phyloP scores from a whole-genome alignment of 2,329 filamentous ascomycete species.

The Diaporthe aspalathi region DNA sequence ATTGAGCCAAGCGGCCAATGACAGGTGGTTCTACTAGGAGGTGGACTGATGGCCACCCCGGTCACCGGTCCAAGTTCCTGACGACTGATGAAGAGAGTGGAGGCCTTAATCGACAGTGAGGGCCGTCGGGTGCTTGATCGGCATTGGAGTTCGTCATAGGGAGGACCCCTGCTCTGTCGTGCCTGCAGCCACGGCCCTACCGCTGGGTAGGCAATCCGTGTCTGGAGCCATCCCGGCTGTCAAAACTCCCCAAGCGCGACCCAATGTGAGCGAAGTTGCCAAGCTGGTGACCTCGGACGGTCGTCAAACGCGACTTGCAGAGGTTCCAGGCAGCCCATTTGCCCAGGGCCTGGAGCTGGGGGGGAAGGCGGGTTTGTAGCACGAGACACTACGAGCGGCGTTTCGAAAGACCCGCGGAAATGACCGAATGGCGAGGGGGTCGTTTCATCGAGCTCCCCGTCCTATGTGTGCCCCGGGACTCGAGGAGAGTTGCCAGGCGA shows the following conservation, averaged over 20 bases:
- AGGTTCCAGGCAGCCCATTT: slow-evolving; percentile 20
- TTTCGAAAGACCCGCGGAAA: slow-evolving; percentile 28
- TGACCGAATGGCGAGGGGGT: slow-evolving; percentile 28
- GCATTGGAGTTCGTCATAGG: slow-evolving; percentile 18
- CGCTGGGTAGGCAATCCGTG: slow-evolving; percentile 10
- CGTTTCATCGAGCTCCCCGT: slow-evolving; percentile 18
- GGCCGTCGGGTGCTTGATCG: slow-evolving; percentile 5
- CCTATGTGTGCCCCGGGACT: not conserved
- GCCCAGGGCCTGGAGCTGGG: not conserved
- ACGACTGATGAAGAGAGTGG: not conserved
- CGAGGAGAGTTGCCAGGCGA: not conserved
- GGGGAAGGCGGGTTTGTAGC: not conserved
- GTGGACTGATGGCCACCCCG: not conserved
- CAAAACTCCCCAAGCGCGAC: slow-evolving; percentile 20
- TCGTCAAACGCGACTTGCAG: slow-evolving; percentile 22
- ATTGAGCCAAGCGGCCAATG: not conserved
- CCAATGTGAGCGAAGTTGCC: slow-evolving; percentile 4
- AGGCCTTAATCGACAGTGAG: not conserved
- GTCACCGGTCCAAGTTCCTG: slow-evolving; percentile 23
- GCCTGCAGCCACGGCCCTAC: slow-evolving; percentile 23
- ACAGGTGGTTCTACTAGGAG: not conserved
- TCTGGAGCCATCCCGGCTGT: slow-evolving; percentile 33
- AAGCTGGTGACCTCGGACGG: slow-evolving; percentile 20
- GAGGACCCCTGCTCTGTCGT: not conserved
- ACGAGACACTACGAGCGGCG: slow-evolving; percentile 18